Evolutionary conservation across 2,329 filamentous ascomycete species (phyloP), one percentile per base, ranked within the genome.

Genomic region (Dothideomycetidae sp.): DNA sequence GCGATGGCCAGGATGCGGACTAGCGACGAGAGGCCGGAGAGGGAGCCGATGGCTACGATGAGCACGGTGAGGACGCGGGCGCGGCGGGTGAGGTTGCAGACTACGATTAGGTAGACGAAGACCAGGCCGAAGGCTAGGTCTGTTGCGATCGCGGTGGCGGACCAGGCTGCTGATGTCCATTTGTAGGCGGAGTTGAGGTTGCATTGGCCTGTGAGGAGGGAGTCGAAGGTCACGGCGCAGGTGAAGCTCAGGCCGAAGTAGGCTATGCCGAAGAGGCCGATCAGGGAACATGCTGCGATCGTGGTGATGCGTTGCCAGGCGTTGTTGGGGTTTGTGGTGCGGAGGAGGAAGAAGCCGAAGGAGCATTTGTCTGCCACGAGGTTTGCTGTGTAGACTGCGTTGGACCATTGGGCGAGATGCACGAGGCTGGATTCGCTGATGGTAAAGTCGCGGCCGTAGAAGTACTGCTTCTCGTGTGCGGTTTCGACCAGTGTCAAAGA

Each of bases 191-290:
- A 16, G 12, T 28, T 23, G 11, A 38, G 19, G 30, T 32, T 38
- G 30, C 36, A 38, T 4, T 19, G 12, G n/a, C 33, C 36, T 17
- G 13, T 15, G 21, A 30, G 28, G 10, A 30, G 35, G 3, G 36
- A 38, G 28, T 38, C 36, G 36, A 32, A 38, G 29, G 28, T 38
- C 17, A 38, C 26, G 36, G 31, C 36, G 18, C 36, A 38, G 15
- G 36, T 38, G 30, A 38, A 38, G 36, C 31, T 38, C 36, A 38
- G 31, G 17, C 28, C 29, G 36, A 38, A 38, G 36, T 31, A 38
- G n/a, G 26, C 15, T 11, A 38, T 28, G 12, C 36, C 36, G 11
- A 38, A 12, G 12, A 33, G 9, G 3, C 29, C 26, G 4, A 19
- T 32, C 12, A 32, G 12, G n/a, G 16, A 19, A 10, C 19, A 31